A percentile compares a stretch with the other conserved stretches of the same genome.
These are phyloP conservation scores for Psilocybe tampanensis DNA, from an alignment of 768 basidiomycete species.

Conservation along the genomic window DNA sequence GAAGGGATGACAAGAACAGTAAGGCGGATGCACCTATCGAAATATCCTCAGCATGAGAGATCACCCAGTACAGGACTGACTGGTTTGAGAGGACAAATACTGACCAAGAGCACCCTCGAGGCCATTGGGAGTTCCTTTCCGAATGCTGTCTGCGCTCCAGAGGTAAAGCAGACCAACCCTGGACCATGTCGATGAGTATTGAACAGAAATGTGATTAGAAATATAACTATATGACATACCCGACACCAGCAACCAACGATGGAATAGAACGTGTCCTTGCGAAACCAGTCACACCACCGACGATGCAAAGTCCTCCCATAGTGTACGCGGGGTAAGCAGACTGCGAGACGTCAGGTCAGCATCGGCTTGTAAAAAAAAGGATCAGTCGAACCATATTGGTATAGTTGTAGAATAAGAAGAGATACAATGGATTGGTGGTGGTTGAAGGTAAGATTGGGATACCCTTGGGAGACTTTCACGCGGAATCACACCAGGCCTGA, in stretches of 20 bases:
- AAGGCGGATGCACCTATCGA: constrained; percentile 74
- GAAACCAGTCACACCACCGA: constrained; percentile 78
- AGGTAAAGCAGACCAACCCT: constrained; percentile 82
- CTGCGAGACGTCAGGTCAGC: constrained; percentile 33
- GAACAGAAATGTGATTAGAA: neutral
- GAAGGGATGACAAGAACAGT: constrained; percentile 72
- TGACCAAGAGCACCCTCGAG: constrained; percentile 77
- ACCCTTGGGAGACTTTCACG: too few relatives aligned
- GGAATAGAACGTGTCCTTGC: constrained; percentile 75
- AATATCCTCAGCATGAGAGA: neutral
- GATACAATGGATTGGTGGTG: constrained; percentile 1
- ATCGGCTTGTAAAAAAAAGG: neutral
- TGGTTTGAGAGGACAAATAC: constrained; percentile 16
- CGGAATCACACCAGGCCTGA: too few relatives aligned
- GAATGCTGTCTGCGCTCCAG: constrained; percentile 77
- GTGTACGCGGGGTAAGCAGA: constrained; percentile 82
- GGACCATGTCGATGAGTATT: neutral
- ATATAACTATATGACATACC: constrained; percentile 50
- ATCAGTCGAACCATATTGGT: constrained; percentile 10
- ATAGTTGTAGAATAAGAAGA: neutral
- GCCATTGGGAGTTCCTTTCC: constrained; percentile 73
- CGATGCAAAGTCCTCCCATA: constrained; percentile 75
- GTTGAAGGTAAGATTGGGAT: neutral
- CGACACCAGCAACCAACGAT: constrained; percentile 79
- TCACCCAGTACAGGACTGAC: neutral